Base-by-base conservation (phyloP, 2,329 filamentous ascomycete species). In the Myriosclerotinia duriaeana region DNA sequence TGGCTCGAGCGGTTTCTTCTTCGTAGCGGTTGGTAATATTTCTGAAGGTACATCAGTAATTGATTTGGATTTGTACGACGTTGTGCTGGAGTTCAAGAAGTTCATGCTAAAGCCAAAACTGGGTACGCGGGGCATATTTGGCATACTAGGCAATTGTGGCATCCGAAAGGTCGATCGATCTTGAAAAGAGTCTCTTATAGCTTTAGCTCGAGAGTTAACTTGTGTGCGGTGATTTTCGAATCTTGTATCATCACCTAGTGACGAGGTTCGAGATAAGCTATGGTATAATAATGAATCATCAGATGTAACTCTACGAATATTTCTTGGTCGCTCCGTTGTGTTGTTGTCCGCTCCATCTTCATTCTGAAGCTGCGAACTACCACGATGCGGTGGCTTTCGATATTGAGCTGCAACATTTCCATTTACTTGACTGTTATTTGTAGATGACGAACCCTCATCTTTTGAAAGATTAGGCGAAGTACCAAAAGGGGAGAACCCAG, bases 171-270 rank as follows among this genome's bases (percentile, higher is more conserved):
- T 91, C 2, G 93, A 91, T 52, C 84, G 80, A 72, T 97, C 93
- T 75, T 92, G 88, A 69, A 91, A 86, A 74, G 90, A 96, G 76
- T 97, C 93, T 74, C 88, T 90, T 76, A 98, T 91, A 5, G 94
- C 94, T 79, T 96, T 96, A 74, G 95, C 83, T 53, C 94, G 85
- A 72, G 90, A 92, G 74, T 97, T 98, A 71, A 94, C 89, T 80
- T 95, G 91, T 69, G 92, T 90, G 53, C 88, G 86, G 15, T 96
- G 87, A 77, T 95, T 83, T 60, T 90, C 86, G 77, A 95, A 98
- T 54, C 89, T 85, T 50, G 87, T 86, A 72, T 94, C 91, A 74
- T 97, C 92, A 2, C 93, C 93, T 0, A 96, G 83, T 0, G 92
- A 96, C 0, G 93, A 95, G 0, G 90, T 88, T 36, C 88, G 84